Evolutionary conservation across 73 alveolate genomes (phyloP), one percentile per base, ranked within the genome.

Genomic region (Paramecium octaurelia): DNA sequence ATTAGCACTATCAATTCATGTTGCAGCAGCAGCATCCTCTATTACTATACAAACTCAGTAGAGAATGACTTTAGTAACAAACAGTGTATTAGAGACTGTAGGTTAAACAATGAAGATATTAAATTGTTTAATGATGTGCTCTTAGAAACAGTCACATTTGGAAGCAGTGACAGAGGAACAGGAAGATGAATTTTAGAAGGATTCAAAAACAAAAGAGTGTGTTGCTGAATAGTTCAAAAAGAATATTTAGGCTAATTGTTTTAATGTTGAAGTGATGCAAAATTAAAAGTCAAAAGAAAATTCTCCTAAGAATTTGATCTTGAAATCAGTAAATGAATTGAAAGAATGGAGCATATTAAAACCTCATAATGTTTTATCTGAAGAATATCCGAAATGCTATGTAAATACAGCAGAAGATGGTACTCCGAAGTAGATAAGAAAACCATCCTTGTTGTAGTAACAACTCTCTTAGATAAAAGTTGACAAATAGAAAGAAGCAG

Each of bases 401-500:
- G 29, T 68, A 68, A 23, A 27, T 68, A 27, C 24, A 11, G 11
- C 1, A 20, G 20, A 68, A 23, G n/a, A 68, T 31, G 21, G 20
- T 2, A 68, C 84, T 68, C 46, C 40, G 27, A n/a, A 12, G 27
- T 68, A 68, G 48, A 24, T 68, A 68, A 31, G 46, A 68, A 68
- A 34, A 68, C 9, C 24, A 34, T 68, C 84, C 3, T 68, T 68
- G 3, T 34, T 68, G 40, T 68, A 12, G 3, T 73, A 73, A 73
- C 40, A 73, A 73, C 87, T 73, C 18, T 73, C 87, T 2, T 38
- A 73, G n/a, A 73, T 73, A 12, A 73, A 73, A 11, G 64, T 73
- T 12, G 87, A 73, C 20, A 73, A 73, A 38, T 16, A 35, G 40
- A 35, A 73, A 43, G 87, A 73, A 73, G 87, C 87, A 36, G 57